phyloP scores from a whole-genome alignment of 768 basidiomycete species.

The Suillus occidentalis region DNA sequence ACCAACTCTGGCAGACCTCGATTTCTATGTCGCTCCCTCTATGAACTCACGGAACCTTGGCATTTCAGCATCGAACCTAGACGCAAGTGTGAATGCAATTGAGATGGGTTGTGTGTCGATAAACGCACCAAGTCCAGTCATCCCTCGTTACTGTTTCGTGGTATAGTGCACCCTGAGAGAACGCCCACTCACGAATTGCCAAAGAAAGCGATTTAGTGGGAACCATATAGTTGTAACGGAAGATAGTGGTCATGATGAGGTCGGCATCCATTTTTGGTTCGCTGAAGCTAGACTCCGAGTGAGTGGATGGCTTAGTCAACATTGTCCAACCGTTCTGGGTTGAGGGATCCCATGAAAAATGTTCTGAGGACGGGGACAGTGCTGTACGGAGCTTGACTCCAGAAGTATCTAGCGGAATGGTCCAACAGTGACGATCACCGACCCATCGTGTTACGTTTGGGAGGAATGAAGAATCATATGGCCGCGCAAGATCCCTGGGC shows the following conservation, averaged over 20 bases:
- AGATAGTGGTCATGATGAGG: conserved; percentile 18
- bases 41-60: conserved; percentile 7
- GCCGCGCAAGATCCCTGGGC: not conserved
- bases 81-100: not conserved
- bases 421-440: conserved; percentile 33
- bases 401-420: conserved; percentile 27
- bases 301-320: not conserved
- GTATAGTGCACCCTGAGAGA: conserved; percentile 5
- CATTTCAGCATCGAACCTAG: conserved; percentile 25
- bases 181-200: conserved; percentile 11
- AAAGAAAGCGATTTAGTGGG: conserved; percentile 10
- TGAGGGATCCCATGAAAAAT: conserved; percentile 18
- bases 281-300: not conserved
- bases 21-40: not conserved
- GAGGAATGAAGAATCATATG: conserved; percentile 19
- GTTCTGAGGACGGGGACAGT: conserved; percentile 12
- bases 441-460: conserved; percentile 28
- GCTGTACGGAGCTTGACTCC: conserved; percentile 15
- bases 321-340: conserved; percentile 22
- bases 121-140: conserved; percentile 24
- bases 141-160: conserved; percentile 1
- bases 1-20: not conserved
- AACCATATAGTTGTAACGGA: conserved; percentile 27
- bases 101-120: not conserved
- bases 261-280: conserved; percentile 1